Percentiles rank a stretch among this genome's conserved stretches.
These are phyloP conservation scores for Hypoxylon sp. DNA, from an alignment of 2,329 filamentous ascomycete species.

Conservation along the genomic window DNA sequence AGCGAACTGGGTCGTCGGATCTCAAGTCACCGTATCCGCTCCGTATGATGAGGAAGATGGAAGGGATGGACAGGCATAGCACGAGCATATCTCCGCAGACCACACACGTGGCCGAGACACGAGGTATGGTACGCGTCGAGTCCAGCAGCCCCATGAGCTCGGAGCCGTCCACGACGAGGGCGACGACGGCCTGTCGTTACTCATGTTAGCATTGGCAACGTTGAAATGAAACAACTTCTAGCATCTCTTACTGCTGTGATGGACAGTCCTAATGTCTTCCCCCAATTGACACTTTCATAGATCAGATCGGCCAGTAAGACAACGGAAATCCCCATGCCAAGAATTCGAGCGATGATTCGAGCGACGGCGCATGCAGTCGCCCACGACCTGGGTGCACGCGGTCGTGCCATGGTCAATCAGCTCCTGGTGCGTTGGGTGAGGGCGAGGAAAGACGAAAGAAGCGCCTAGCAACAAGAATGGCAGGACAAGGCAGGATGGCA, in stretches of 20 bases:
- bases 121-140: conserved; percentile 34
- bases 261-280: conserved; percentile 33
- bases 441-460: background rate
- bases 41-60: conserved; percentile 24
- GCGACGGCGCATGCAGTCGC: conserved; percentile 27
- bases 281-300: conserved; percentile 36
- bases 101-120: conserved; percentile 21
- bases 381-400: conserved; percentile 24
- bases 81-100: conserved; percentile 26
- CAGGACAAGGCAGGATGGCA: conserved; percentile 15
- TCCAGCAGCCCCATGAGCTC: conserved; percentile 33
- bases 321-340: conserved; percentile 33
- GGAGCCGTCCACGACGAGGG: conserved; percentile 30
- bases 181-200: conserved; percentile 23
- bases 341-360: conserved; percentile 31
- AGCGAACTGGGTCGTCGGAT: conserved; percentile 19
- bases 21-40: conserved; percentile 1
- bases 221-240: background rate
- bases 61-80: conserved; percentile 31
- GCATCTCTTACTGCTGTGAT: conserved; percentile 26
- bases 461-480: conserved; percentile 2
- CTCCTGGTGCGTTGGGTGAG: background rate
- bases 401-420: conserved; percentile 25
- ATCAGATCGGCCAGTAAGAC: conserved; percentile 35
- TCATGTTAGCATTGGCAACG: conserved; percentile 3